Evolutionary conservation across 2,329 filamentous ascomycete species (phyloP), one percentile per base, ranked within the genome.

Genomic region (Apiospora phragmitis): DNA sequence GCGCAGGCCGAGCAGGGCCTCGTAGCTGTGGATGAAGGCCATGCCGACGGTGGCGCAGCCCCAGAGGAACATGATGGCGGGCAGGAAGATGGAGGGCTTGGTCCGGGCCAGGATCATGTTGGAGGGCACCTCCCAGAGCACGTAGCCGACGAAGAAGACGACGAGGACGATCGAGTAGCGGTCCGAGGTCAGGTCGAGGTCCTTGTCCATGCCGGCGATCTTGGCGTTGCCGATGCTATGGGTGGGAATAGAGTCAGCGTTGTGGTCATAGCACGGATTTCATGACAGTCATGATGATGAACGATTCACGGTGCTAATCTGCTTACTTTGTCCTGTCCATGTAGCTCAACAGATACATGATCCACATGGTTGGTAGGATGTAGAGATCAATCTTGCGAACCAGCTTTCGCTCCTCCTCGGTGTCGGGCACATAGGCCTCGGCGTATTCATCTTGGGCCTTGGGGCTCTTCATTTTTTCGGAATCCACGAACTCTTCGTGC

Each of bases 131-230:
- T 92, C 90, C 74, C 90, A 91, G 41, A 92, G 78, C 0, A 90
- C 83, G 78, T 94, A 94, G 5, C 89, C 90, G 69, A 93, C 84
- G 82, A 93, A 93, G 82, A 93, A 93, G 73, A 93, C 85, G 21
- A 79, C 72, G 18, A 89, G 82, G 21, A 85, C 81, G 29, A 88
- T 83, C 76, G 91, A 92, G 79, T 92, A 93, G 77, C 89, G 83
- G 51, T 83, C 82, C 9, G 86, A 82, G 2, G 86, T 86, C 83
- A 94, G 88, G 69, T 86, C 71, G 29, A 84, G 79, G 68, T 83
- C 81, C 68, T 85, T 74, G 74, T 81, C 79, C 65, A 85, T 80
- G 21, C 83, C 83, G 45, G 81, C 82, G 51, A 90, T 88, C 79
- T 90, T 88, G 14, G 89, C 88, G 76, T 90, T 90, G 21, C 82